Evolutionary conservation across 2,329 filamentous ascomycete genomes (phyloP).

Genomic region (Alternaria sp.): DNA sequence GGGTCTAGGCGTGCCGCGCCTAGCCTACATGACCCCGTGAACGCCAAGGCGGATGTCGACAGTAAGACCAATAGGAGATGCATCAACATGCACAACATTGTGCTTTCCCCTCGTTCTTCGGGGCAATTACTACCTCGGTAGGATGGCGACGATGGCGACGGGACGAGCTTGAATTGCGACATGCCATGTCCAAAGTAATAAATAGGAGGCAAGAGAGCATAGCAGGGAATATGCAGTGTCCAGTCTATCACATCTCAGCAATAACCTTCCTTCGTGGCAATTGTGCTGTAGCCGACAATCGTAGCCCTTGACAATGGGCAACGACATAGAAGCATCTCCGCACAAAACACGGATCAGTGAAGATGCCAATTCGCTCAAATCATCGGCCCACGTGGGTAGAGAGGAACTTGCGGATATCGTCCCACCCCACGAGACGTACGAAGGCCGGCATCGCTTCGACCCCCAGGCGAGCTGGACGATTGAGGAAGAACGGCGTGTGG

Average conservation of each 20-base stretch:
- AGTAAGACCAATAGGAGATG: constrained; percentile 2
- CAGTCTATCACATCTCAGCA: neutral
- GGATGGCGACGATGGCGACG: constrained; percentile 9
- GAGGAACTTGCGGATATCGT: constrained; percentile 34
- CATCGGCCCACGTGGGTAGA: constrained; percentile 32
- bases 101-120: constrained; percentile 4
- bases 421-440: constrained; percentile 56
- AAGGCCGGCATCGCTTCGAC: constrained; percentile 65
- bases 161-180: constrained; percentile 26
- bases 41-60: neutral
- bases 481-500: constrained; percentile 62
- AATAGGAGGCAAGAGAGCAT: neutral
- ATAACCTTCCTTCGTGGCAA: neutral
- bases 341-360: constrained; percentile 25
- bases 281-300: neutral
- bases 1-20: constrained; percentile 6
- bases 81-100: constrained; percentile 3
- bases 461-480: constrained; percentile 61
- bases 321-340: constrained; percentile 32
- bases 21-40: neutral
- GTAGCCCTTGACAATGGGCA: constrained; percentile 21
- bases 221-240: neutral
- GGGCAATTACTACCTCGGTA: constrained; percentile 12
- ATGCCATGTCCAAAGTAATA: constrained; percentile 12
- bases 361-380: constrained; percentile 33